Evolutionary conservation across 441 rosid genomes (phyloP).

Genomic region (California macrophylla): DNA sequence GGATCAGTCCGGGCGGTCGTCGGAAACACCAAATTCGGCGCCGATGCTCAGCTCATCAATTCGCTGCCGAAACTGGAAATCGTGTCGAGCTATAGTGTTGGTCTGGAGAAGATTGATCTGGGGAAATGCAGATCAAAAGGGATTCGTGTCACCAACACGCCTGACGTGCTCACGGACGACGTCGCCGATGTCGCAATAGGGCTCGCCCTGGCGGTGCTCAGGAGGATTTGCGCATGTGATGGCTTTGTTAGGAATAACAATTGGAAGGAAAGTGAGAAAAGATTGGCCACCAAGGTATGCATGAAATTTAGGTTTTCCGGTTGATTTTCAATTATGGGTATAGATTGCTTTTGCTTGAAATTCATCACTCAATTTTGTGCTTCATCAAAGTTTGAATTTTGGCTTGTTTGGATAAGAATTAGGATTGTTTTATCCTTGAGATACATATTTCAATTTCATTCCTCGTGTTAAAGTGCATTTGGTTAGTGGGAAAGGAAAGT

Average conservation of each 20-base stretch:
- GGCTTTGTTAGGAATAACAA: slow-evolving; percentile 17
- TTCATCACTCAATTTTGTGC: neutral
- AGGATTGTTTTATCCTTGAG: neutral
- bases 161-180: slow-evolving; percentile 22
- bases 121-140: slow-evolving; percentile 17
- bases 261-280: slow-evolving; percentile 18
- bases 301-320: neutral
- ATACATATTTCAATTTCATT: neutral
- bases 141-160: slow-evolving; percentile 22
- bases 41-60: slow-evolving; percentile 18
- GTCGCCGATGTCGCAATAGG: slow-evolving; percentile 22
- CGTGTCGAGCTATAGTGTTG: slow-evolving; percentile 21
- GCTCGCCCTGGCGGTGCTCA: slow-evolving; percentile 15
- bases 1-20: slow-evolving; percentile 17
- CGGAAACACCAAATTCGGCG: slow-evolving; percentile 18
- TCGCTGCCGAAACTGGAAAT: slow-evolving; percentile 21
- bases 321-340: neutral
- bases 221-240: slow-evolving; percentile 17
- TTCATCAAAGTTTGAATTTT: neutral
- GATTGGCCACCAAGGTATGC: slow-evolving; percentile 13
- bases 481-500: neutral
- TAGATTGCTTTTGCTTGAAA: neutral
- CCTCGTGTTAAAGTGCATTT: neutral
- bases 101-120: slow-evolving; percentile 23
- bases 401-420: neutral